Evolutionary conservation across 805 yeast genomes (phyloP).

Genomic region (Blastobotrys mokoenaii): DNA sequence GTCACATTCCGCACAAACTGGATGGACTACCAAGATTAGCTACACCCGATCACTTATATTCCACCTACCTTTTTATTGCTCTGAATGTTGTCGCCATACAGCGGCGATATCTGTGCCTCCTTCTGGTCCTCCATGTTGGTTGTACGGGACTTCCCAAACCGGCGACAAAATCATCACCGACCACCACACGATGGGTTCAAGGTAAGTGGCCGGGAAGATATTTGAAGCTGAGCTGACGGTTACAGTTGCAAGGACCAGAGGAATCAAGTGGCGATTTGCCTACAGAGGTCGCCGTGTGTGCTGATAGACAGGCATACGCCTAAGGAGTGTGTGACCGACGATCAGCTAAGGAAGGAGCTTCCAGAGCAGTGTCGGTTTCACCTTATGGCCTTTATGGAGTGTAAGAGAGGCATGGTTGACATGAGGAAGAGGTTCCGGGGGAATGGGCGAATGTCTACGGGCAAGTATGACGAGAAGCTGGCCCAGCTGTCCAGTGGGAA

Average conservation of each 20-base stretch:
- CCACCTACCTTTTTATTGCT: conserved; percentile 13
- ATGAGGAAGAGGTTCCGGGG: conserved; percentile 89
- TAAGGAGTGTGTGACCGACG: conserved; percentile 74
- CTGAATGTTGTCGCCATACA: conserved; percentile 9
- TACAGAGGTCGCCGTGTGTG: conserved; percentile 95
- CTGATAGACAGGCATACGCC: conserved; percentile 85
- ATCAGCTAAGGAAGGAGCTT: conserved; percentile 62
- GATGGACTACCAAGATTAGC: conserved; percentile 8
- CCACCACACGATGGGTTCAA: conserved; percentile 11
- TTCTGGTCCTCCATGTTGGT: conserved; percentile 2
- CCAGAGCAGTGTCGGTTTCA: conserved; percentile 87
- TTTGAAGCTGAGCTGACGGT: neutral
- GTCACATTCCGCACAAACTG: conserved; percentile 36
- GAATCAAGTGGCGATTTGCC: conserved; percentile 89
- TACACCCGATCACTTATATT: neutral
- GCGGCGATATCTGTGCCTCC: conserved; percentile 10
- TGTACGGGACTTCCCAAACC: neutral
- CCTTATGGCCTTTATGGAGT: conserved; percentile 77
- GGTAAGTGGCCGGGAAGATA: conserved; percentile 6
- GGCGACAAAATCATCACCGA: conserved; percentile 1
- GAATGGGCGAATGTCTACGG: conserved; percentile 87
- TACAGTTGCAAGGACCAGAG: conserved; percentile 86
- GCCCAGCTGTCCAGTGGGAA: conserved; percentile 73
- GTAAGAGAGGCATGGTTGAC: conserved; percentile 80
- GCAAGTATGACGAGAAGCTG: conserved; percentile 82